phyloP scores from a whole-genome alignment of 139 green algal species.

The Trebouxia sp. region DNA sequence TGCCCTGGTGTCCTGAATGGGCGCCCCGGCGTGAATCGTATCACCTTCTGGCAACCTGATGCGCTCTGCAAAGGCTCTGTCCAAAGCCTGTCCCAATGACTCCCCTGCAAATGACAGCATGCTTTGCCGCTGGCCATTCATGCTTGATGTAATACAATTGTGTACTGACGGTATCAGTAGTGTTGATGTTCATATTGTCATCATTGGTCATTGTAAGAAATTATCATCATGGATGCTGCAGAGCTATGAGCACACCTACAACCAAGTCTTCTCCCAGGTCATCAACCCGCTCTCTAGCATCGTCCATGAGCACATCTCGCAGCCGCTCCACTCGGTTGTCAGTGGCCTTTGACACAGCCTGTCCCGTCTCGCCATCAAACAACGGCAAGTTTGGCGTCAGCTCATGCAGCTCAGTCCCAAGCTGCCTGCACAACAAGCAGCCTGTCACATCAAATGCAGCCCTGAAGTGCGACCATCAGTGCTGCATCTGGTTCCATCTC shows the following conservation, averaged over 20 bases:
- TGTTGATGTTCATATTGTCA: no score
- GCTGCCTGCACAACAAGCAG: slow-evolving; percentile 47
- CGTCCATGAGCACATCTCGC: slow-evolving; percentile 70
- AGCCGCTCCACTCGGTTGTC: slow-evolving; percentile 59
- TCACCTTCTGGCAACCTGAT: not conserved
- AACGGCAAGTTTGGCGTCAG: slow-evolving; percentile 63
- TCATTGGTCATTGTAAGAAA: no score
- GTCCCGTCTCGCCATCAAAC: slow-evolving; percentile 60
- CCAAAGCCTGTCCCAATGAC: slow-evolving; percentile 34
- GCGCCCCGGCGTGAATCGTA: not conserved
- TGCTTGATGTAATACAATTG: not conserved
- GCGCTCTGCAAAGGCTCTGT: slow-evolving; percentile 34
- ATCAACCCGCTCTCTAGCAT: slow-evolving; percentile 43
- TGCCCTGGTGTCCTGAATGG: not conserved
- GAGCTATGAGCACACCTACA: not conserved
- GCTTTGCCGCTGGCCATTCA: not conserved
- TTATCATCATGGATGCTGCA: no score
- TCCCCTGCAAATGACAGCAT: not conserved
- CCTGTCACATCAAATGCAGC: not conserved
- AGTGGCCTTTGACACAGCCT: slow-evolving; percentile 35
- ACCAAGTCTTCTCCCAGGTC: slow-evolving; percentile 41
- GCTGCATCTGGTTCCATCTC: slow-evolving; percentile 44
- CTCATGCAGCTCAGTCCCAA: slow-evolving; percentile 60
- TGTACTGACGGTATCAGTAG: no score
- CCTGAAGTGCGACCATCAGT: not conserved